Evolutionary conservation across 768 basidiomycete species (phyloP), one percentile per base, ranked within the genome.

Genomic region (Krasilnikovozyma curviuscula): DNA sequence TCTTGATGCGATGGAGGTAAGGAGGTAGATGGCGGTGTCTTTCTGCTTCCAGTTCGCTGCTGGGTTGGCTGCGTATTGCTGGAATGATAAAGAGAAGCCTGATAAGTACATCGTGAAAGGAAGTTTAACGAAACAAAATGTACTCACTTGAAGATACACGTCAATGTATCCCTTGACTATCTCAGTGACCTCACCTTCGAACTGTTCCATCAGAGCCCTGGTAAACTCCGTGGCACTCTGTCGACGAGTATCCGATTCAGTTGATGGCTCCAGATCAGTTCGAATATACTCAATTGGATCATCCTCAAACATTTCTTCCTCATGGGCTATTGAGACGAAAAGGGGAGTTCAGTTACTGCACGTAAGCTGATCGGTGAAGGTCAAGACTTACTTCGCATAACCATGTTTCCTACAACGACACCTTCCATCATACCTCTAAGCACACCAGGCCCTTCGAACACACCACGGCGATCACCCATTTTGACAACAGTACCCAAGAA

Each of bases 221-320:
- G 93, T 74, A n/a, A 97, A 83, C 57, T 98, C 91, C 0, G 82
- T 86, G 0, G 88, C 91, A 2, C 91, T 82, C 57, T 93, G 85
- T 33, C 91, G 71, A 27, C 88, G 75, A 0, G 89, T 97, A 35
- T 81, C 76, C 25, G 74, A 73, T 57, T 89, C 89, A 47, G 77
- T 47, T 70, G 71, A 57, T 8, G 73, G 67, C 13, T 86, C 72
- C 24, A 91, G 69, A 58, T 91, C 86, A 34, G 83, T 71, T 19
- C 85, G 78, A 56, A 95, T 83, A 61, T 81, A 97, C 61, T 97
- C 91, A 32, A 91, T 73, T 0, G 93, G 89, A 55, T 93, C 89
- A 52, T 97, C 93, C 65, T 93, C 88, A 58, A 98, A 97, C 63
- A 86, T 79, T 58, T 98, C 93, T 42, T 83, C 72, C 48, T 95